phyloP scores from a whole-genome alignment of 441 rosid genomes.

The Manihot esculenta region DNA sequence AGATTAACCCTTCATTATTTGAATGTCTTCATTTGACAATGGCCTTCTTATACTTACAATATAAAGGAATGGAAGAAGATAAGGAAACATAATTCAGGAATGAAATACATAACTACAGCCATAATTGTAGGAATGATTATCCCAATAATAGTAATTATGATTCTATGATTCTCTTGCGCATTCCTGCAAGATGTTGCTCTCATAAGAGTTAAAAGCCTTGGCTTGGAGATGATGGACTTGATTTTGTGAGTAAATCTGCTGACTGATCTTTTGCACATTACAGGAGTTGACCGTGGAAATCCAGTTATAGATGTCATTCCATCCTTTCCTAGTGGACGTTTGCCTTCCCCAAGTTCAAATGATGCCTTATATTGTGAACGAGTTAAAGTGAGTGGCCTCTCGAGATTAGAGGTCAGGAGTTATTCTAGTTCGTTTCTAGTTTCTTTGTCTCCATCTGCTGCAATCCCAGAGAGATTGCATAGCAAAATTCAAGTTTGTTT shows the following conservation, averaged over 20 bases:
- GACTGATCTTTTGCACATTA: neutral
- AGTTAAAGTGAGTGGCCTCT: slow-evolving; percentile 65
- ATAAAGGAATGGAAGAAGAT: no score
- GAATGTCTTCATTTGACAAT: no score
- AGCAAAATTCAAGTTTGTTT: slow-evolving; percentile 67
- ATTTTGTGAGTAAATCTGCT: no score
- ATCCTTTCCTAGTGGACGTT: slow-evolving; percentile 22
- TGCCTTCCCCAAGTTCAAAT: slow-evolving; percentile 28
- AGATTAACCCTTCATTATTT: slow-evolving; percentile 7
- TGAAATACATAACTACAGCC: no score
- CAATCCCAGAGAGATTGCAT: slow-evolving; percentile 55
- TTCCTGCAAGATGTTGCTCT: no score
- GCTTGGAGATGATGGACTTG: no score
- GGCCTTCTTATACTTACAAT: no score
- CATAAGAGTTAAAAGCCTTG: no score
- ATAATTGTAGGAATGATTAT: no score
- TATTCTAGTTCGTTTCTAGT: slow-evolving; percentile 60
- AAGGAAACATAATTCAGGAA: no score
- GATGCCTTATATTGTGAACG: slow-evolving; percentile 64
- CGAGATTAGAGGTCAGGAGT: slow-evolving; percentile 56
- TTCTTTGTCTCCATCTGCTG: slow-evolving; percentile 49
- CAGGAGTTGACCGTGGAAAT: slow-evolving; percentile 55
- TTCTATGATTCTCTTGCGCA: no score
- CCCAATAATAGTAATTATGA: no score
- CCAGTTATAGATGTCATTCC: slow-evolving; percentile 55